Percentiles rank a stretch among this genome's conserved stretches.
Evolutionary conservation across 1,139 yeast species (phyloP).

Genomic region (Lodderomyces theae): DNA sequence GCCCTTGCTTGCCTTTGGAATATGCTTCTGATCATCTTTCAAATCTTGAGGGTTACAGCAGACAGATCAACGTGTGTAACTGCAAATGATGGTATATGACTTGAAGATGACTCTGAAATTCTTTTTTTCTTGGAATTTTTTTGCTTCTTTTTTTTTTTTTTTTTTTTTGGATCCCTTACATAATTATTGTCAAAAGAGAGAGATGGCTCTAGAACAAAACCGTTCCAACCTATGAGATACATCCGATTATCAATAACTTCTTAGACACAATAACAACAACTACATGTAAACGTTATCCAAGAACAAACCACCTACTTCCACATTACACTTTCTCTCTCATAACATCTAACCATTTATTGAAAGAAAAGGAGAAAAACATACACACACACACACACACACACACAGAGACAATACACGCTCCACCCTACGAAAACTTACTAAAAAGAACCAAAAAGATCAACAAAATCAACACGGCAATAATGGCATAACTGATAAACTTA

Average conservation of each 20-base stretch:
- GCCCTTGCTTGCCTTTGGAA: not conserved
- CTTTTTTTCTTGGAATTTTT: not conserved
- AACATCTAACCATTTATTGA: too few relatives aligned
- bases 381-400: too few relatives aligned
- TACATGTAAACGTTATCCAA: too few relatives aligned
- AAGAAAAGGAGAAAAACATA: too few relatives aligned
- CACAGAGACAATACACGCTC: too few relatives aligned
- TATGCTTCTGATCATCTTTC: slow-evolving; percentile 5
- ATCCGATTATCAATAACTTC: slow-evolving; percentile 2
- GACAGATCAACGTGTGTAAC: not conserved
- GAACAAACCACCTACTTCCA: too few relatives aligned
- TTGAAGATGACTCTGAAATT: not conserved
- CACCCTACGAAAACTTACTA: slow-evolving; percentile 57
- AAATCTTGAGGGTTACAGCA: not conserved
- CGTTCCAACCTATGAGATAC: slow-evolving; percentile 2
- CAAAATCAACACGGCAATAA: slow-evolving; percentile 81
- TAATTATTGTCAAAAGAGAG: not conserved
- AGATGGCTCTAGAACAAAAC: not conserved
- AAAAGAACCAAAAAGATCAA: slow-evolving; percentile 83
- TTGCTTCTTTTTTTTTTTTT: not conserved
- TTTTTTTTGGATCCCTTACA: not conserved
- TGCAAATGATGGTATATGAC: not conserved
- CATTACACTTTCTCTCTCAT: too few relatives aligned
- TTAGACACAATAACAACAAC: not conserved
- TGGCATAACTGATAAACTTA: slow-evolving; percentile 90